Evolutionary conservation across 2,329 filamentous ascomycete genomes (phyloP), one percentile per base, ranked within the genome.

Genomic region (Colletotrichum sp.): DNA sequence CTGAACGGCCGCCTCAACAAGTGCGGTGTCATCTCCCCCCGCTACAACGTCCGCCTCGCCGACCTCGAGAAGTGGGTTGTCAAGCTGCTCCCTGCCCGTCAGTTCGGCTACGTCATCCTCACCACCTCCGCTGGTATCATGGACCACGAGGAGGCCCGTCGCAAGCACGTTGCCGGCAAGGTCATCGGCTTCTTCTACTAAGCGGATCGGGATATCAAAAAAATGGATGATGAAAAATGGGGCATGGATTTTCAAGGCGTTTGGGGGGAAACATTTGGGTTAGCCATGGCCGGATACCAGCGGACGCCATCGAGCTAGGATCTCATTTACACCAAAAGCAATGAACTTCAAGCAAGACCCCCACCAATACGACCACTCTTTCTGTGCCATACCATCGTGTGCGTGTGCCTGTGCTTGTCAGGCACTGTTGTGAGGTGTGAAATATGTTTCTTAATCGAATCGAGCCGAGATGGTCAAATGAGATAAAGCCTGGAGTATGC

Each of bases 181-280:
- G 95, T 99, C 89, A 95, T 99, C 83, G 97, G 97, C 84, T 99
- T 99, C 94, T 98, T 98, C 93, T 99, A 98, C 93, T 98, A 97
- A 84, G 83, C 78, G 68, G 65, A 57, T 30, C 71, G 76, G 72
- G 76, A 72, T 75, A 71, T 67, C 52, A 61, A 70, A 77, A 60
- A 60, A 70, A 59, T 63, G 60, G 63, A 59, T 59, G 60, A 75
- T 78, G 34, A 61, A 78, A 82, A 84, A 81, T 79, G 70, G 70
- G 78, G 77, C 78, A 78, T 77, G 83, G 82, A 81, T 84, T 81
- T 81, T 82, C 34, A 83, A 81, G 84, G 84, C 82, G 84, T 85
- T 85, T 68, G 79, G 80, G 78, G 80, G 80, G 78, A 80, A 83
- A 80, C 79, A 83, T 64, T 72, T 75, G 73, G 63, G 73, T 64